Base-by-base conservation (phyloP, 225 moss, liverwort and hornwort genomes). In the Marchantia polymorpha region DNA sequence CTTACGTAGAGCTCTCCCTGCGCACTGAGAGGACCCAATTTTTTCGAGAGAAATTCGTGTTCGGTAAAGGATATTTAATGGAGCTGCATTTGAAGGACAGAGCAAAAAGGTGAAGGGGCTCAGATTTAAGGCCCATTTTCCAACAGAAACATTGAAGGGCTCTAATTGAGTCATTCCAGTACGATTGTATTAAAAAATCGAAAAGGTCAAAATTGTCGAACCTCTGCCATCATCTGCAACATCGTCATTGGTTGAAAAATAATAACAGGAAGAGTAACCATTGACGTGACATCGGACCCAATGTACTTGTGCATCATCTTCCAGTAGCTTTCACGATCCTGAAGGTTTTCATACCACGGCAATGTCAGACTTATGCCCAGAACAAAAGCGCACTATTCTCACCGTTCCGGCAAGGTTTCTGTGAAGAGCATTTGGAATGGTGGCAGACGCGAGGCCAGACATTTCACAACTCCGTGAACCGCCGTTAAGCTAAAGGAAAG, bases 271-370 rank as follows among this genome's bases (percentile, higher is more conserved):
- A 99, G 92, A 13, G 93, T 93, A 75, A 99, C 97, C 91, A 99
- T 91, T 5, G 97, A 99, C 60, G 95, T 93, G 29, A 99, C 91
- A 82, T 99, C 97, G 16, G 93, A 92, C 16, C 97, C 97, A 74
- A 99, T 95, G 75, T 99, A 99, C 86, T 99, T 99, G 82, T 93
- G 93, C 97, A 99, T 95, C 97, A 99, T 95, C 77, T 93, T 95
- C 95, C 95, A 99, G 76, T 99, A 99, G 79, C 91, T 90, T 74
- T 99, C 95, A 12, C 95, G 87, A 79, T 99, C 97, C 95, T 94
- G 90, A 9, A 71, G 0, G n/a, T 48, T 6, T 50, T 50, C 77
- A 49, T 23, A 66, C 47, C 25, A 12, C 10, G 46, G 56, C 10
- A 46, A 12, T 47, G 25, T 76, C 0, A 60, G 75, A 12, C 39